Conservation (phyloP, 2,329 filamentous ascomycete species). For the Phaeosphaeriaceae sp. region DNA sequence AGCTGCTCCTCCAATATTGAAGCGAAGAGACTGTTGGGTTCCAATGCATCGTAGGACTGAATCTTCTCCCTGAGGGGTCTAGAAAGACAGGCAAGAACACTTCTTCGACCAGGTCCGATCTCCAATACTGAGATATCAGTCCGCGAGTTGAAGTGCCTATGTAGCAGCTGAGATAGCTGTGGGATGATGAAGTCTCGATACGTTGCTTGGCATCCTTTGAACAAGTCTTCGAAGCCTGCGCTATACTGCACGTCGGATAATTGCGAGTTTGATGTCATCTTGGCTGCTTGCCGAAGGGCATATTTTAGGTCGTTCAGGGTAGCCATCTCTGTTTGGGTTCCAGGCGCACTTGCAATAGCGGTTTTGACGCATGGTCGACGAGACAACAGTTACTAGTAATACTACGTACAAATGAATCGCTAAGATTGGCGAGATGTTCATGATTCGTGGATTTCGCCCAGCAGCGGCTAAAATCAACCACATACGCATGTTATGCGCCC, state of each 20-base stretch:
- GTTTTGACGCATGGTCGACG: too few relatives aligned
- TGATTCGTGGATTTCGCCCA: too few relatives aligned
- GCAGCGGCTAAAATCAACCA: too few relatives aligned
- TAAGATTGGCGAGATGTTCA: too few relatives aligned
- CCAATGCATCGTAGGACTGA: conserved; percentile 62
- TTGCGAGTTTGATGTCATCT: not conserved
- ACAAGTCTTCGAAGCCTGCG: not conserved
- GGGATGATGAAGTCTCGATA: not conserved
- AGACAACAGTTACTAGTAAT: too few relatives aligned
- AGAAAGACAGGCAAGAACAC: conserved; percentile 61
- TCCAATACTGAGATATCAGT: conserved; percentile 63
- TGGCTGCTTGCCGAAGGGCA: not conserved
- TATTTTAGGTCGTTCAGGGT: not conserved
- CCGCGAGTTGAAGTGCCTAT: conserved; percentile 52
- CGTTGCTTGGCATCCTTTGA: too few relatives aligned
- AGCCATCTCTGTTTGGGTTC: too few relatives aligned
- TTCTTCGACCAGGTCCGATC: conserved; percentile 66
- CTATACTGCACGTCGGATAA: not conserved
- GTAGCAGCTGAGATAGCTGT: conserved; percentile 28
- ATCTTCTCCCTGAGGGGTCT: conserved; percentile 52
- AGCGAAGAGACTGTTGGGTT: conserved; percentile 61
- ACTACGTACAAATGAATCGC: too few relatives aligned
- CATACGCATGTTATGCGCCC: too few relatives aligned
- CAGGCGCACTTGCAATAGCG: too few relatives aligned
- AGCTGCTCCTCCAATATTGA: conserved; percentile 55